Evolutionary conservation across 2,329 filamentous ascomycete genomes (phyloP).

Genomic region (Colletotrichum euphorbiae): DNA sequence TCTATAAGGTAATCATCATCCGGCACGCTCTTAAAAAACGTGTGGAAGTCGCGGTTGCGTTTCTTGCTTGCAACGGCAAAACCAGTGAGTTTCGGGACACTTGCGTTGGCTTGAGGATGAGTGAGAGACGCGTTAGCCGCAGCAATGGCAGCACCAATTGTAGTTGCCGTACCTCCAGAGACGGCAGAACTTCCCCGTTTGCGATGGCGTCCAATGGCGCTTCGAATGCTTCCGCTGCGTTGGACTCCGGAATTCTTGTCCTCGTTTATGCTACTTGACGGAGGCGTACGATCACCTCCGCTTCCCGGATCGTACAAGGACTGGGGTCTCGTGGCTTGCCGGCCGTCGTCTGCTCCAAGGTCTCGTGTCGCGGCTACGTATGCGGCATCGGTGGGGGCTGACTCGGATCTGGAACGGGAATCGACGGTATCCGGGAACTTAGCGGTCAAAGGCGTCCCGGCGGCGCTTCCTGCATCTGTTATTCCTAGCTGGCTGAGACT

Average conservation of each 20-base stretch:
- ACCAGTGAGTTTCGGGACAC: conserved; percentile 84
- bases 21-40: conserved; percentile 93
- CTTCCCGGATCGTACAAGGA: conserved; percentile 63
- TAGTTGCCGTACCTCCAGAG: conserved; percentile 70
- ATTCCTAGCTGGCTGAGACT: conserved; percentile 92
- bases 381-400: conserved; percentile 63
- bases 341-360: conserved; percentile 50
- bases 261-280: conserved; percentile 73
- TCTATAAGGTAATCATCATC: conserved; percentile 99
- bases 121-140: conserved; percentile 75
- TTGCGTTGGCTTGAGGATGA: conserved; percentile 67
- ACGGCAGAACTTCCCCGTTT: conserved; percentile 87
- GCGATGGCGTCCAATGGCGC: conserved; percentile 69
- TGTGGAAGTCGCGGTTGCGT: conserved; percentile 94
- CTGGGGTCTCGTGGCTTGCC: conserved; percentile 54
- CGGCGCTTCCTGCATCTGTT: conserved; percentile 64
- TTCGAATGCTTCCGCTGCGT: conserved; percentile 75
- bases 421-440: conserved; percentile 64
- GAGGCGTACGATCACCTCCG: conserved; percentile 72
- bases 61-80: conserved; percentile 98
- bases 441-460: conserved; percentile 68
- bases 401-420: conserved; percentile 65
- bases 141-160: conserved; percentile 79
- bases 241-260: conserved; percentile 67
- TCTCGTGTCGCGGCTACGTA: conserved; percentile 48